Evolutionary conservation across 345 rosid species (phyloP), one percentile per base, ranked within the genome.

Genomic region (Sonneratia alba): DNA sequence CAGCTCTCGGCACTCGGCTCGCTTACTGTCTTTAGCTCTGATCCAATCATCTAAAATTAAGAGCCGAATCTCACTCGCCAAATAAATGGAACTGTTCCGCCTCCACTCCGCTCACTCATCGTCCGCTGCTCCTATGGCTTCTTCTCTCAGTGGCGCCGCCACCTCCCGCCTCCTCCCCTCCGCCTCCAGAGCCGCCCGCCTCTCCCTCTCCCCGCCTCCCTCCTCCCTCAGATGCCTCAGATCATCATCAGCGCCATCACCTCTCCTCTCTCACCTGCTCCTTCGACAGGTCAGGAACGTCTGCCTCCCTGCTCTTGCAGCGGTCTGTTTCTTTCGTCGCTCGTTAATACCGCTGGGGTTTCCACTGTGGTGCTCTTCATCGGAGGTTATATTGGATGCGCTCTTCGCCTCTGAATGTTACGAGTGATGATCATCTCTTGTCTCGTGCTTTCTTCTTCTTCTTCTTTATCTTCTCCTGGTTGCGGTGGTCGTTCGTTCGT

Each of bases 111-210:
- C 69, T 22, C 73, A 22, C 16, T 64, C 62, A 19, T 72, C 14
- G 67, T 70, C 68, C 73, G 4, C 78, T 22, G 6, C 78, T 10
- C 7, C 78, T 73, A 32, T 70, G 72, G 37, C 85, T 51, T 87
- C 95, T 68, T 79, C 88, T 22, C 57, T 78, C 79, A 70, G 72
- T 85, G 83, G 80, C 88, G 86, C 91, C 83, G 81, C 81, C 70
- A 16, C 86, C 43, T 74, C 83, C 72, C 85, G 85, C 77, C 79
- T 85, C 83, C 84, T 84, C 75, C 70, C 76, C 73, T 76, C 89
- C 81, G 72, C 86, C 74, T 78, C 86, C 72, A 75, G 77, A 22
- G 79, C 62, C 72, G 78, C 75, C 71, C 85, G 73, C 73, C 66
- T 79, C 70, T 63, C 55, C 70, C 42, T 71, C 73, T 78, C 76